A percentile compares a stretch with the other conserved stretches of the same genome.
phyloP scores from a whole-genome alignment of 2,329 filamentous ascomycete species.

The Ophiocordyceps camponoti-floridani region DNA sequence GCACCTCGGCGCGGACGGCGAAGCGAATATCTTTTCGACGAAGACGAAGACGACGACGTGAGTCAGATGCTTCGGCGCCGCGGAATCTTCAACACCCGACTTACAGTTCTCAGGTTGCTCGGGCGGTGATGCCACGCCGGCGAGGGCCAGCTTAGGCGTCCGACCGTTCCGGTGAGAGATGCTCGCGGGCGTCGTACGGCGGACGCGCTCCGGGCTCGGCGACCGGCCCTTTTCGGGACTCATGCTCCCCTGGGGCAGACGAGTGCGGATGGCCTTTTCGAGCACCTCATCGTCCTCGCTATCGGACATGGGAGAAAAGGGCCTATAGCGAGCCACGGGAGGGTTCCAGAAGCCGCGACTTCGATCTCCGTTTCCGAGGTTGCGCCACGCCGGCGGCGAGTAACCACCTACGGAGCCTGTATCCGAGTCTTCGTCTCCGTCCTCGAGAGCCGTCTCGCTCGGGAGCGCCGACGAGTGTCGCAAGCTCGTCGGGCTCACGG shows the following conservation, averaged over 20 bases:
- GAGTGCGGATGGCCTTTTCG: slow-evolving; percentile 33
- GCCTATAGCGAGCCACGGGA: slow-evolving; percentile 2
- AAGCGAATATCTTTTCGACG: slow-evolving; percentile 59
- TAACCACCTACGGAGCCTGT: slow-evolving; percentile 34
- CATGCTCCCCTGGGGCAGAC: slow-evolving; percentile 34
- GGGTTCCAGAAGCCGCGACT: slow-evolving; percentile 40
- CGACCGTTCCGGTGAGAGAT: slow-evolving; percentile 13
- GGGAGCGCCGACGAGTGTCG: slow-evolving; percentile 14
- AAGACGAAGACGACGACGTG: not conserved
- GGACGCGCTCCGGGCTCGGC: slow-evolving; percentile 23
- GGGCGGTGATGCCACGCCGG: slow-evolving; percentile 8
- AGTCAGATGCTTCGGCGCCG: not conserved
- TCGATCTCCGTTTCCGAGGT: slow-evolving; percentile 39
- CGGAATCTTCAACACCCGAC: slow-evolving; percentile 5
- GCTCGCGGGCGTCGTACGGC: slow-evolving; percentile 22
- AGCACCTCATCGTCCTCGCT: slow-evolving; percentile 23
- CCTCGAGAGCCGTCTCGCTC: slow-evolving; percentile 16
- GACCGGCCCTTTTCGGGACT: slow-evolving; percentile 33
- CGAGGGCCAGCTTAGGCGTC: slow-evolving; percentile 2
- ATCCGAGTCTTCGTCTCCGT: slow-evolving; percentile 25
- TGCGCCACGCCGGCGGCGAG: slow-evolving; percentile 42
- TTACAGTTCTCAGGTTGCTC: slow-evolving; percentile 29
- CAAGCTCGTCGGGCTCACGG: slow-evolving; percentile 17
- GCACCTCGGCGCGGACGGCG: slow-evolving; percentile 70
- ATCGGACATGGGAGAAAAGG: slow-evolving; percentile 11